These are phyloP conservation scores for Byssoonygena ceratinophila DNA, from an alignment of 2,329 filamentous ascomycete genomes.

Conservation along the genomic window DNA sequence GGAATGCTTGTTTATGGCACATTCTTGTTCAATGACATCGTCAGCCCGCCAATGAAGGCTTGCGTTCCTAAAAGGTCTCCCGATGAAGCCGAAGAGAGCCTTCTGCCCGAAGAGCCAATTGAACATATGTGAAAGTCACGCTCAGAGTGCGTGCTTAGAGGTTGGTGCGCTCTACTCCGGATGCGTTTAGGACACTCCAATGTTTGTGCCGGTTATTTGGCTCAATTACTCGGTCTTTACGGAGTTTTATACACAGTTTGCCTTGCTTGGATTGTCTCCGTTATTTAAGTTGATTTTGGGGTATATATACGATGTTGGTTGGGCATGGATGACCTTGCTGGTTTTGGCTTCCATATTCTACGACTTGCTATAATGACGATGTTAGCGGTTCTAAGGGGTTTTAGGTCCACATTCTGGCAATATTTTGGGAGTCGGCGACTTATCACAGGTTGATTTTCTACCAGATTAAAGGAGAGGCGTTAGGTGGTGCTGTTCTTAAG, in stretches of 20 bases:
- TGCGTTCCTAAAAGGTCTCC: slow-evolving; percentile 48
- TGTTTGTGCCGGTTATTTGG: too few relatives aligned
- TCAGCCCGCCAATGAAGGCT: slow-evolving; percentile 66
- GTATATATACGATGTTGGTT: not conserved
- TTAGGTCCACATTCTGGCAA: not conserved
- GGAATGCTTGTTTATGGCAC: slow-evolving; percentile 87
- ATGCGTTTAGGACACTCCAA: too few relatives aligned
- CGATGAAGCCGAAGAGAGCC: slow-evolving; percentile 23
- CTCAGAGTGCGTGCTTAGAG: too few relatives aligned
- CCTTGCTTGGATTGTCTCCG: not conserved
- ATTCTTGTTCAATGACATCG: slow-evolving; percentile 88
- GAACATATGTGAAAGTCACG: slow-evolving; percentile 49
- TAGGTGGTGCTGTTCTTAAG: not conserved
- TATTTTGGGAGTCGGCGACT: not conserved
- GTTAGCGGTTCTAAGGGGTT: not conserved
- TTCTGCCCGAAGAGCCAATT: slow-evolving; percentile 74
- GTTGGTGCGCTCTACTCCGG: too few relatives aligned
- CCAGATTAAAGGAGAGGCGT: not conserved
- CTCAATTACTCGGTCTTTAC: too few relatives aligned
- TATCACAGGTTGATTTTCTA: not conserved
- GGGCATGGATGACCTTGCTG: not conserved
- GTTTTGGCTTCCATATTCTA: not conserved
- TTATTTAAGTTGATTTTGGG: not conserved
- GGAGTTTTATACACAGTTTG: too few relatives aligned
- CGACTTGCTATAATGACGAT: not conserved